phyloP scores from a whole-genome alignment of 495 filamentous ascomycete genomes.

The Corynascus novoguineensis region DNA sequence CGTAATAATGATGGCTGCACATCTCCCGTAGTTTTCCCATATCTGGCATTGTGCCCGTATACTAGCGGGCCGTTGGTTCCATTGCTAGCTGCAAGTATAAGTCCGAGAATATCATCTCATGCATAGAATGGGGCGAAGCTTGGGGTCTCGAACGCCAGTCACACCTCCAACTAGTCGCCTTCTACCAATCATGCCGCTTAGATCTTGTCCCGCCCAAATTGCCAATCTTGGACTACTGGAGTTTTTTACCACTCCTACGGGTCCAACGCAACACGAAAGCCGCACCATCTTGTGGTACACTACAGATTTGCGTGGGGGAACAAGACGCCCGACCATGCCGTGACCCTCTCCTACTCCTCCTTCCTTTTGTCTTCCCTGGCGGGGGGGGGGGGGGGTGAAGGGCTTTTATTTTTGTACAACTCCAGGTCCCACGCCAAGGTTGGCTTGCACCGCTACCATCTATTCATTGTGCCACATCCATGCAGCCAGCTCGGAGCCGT shows the following conservation, averaged over 20 bases:
- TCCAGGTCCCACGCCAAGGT: not conserved
- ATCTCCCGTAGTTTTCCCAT: too few species aligned
- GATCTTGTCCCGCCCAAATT: not conserved
- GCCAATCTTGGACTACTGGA: not conserved
- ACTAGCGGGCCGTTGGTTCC: not conserved
- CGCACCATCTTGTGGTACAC: not conserved
- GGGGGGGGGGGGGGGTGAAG: too few species aligned
- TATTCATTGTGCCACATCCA: slow-evolving; percentile 8
- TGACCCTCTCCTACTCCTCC: not conserved
- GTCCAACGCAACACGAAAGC: too few species aligned
- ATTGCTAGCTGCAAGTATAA: not conserved
- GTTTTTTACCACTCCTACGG: not conserved
- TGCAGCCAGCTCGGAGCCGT: slow-evolving; percentile 2
- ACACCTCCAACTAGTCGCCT: not conserved
- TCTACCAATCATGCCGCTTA: not conserved
- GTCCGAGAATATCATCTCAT: not conserved
- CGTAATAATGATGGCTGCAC: too few species aligned
- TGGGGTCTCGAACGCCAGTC: not conserved
- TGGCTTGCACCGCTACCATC: not conserved
- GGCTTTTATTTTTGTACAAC: not conserved
- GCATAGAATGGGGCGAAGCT: not conserved
- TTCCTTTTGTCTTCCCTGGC: too few species aligned
- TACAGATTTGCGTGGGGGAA: not conserved
- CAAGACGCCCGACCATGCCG: not conserved
- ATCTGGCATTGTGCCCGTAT: too few species aligned